Conservation (phyloP, 1,284 basidiomycete species). For the Heterobasidion irregulare region DNA sequence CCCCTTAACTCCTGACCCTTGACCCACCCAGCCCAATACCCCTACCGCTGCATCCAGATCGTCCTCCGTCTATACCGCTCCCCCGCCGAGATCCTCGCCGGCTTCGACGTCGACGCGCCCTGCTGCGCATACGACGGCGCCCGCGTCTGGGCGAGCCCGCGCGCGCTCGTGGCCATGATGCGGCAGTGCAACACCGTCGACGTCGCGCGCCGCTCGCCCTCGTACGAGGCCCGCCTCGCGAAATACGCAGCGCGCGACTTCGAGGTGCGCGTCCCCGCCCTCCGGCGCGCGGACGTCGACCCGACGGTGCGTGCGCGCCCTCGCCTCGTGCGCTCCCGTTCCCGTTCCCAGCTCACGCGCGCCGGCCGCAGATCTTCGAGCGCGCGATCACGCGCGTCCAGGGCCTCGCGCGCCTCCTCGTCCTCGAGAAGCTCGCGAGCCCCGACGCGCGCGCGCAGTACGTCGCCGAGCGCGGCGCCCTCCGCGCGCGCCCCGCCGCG, state of each 20-base stretch:
- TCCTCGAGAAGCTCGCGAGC: conserved; percentile 40
- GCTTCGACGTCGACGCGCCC: conserved; percentile 54
- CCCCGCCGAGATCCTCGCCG: conserved; percentile 52
- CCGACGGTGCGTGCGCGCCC: conserved; percentile 48
- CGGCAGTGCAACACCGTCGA: conserved; percentile 53
- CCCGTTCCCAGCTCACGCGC: too few species aligned
- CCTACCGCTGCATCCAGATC: conserved; percentile 50
- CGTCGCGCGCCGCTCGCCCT: conserved; percentile 48
- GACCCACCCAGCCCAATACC: conserved; percentile 41
- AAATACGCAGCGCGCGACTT: conserved; percentile 47
- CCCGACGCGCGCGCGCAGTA: conserved; percentile 33
- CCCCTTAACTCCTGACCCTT: conserved; percentile 25
- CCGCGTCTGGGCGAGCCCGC: conserved; percentile 48
- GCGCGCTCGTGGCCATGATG: conserved; percentile 48
- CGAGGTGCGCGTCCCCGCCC: conserved; percentile 44
- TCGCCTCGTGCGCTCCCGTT: too few species aligned
- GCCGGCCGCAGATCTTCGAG: conserved; percentile 42
- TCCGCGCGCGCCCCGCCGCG: conserved; percentile 33
- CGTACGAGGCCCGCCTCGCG: conserved; percentile 51
- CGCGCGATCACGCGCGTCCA: conserved; percentile 43
- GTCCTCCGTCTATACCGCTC: conserved; percentile 16
- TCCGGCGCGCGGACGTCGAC: conserved; percentile 41
- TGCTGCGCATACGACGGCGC: conserved; percentile 49
- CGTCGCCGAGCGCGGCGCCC: conserved; percentile 32
- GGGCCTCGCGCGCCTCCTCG: conserved; percentile 50